Evolutionary conservation across 2,329 filamentous ascomycete species (phyloP).

Genomic region (Clonostachys chloroleuca): DNA sequence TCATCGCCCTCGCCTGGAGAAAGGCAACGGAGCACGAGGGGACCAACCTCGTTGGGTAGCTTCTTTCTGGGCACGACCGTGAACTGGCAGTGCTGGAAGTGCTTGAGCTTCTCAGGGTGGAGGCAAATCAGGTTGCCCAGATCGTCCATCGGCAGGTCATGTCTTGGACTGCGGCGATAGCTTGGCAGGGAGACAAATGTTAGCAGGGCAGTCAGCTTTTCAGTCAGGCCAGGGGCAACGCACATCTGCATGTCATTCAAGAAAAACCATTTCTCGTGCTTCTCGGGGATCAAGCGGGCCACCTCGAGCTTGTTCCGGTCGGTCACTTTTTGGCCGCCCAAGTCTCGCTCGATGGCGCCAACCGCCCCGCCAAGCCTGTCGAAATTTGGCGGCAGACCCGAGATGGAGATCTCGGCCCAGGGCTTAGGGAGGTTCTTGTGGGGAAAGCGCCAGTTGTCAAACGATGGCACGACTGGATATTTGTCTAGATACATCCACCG

Average conservation of each 20-base stretch:
- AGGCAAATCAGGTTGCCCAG: not conserved
- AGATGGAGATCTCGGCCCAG: not conserved
- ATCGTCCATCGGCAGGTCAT: slow-evolving; percentile 1
- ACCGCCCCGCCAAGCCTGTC: no score
- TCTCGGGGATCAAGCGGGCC: not conserved
- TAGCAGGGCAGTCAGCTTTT: not conserved
- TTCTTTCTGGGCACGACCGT: not conserved
- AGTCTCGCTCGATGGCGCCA: no score
- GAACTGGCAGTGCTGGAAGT: slow-evolving; percentile 1
- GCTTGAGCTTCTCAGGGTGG: not conserved
- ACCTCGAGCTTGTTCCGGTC: not conserved
- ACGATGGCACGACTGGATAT: slow-evolving; percentile 2
- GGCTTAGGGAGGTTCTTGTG: slow-evolving; percentile 1
- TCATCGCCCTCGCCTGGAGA: not conserved
- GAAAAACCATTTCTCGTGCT: not conserved
- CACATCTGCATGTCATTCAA: slow-evolving; percentile 1
- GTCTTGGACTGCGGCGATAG: not conserved
- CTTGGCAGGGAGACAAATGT: not conserved
- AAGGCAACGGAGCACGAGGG: slow-evolving; percentile 1
- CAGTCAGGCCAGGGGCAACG: not conserved
- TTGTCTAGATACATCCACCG: not conserved
- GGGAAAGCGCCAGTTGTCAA: slow-evolving; percentile 2
- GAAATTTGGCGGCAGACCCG: no score
- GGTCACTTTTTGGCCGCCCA: no score
- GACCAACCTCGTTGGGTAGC: not conserved